phyloP scores from a whole-genome alignment of 768 basidiomycete genomes.

The Kwoniella sp. region DNA sequence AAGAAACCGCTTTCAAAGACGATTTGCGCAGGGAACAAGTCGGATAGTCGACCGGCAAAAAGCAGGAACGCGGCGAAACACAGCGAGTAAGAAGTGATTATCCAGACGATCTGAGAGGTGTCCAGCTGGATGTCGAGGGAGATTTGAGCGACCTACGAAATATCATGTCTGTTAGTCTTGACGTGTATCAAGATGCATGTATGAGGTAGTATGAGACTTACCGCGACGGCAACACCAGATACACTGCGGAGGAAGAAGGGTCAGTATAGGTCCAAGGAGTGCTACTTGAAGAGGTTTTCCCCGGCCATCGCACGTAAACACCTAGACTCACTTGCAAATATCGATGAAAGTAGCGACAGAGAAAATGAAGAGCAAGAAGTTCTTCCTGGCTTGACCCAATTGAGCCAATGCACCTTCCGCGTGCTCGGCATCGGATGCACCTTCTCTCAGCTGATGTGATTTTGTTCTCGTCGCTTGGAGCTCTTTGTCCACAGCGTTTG shows the following conservation, averaged over 20 bases:
- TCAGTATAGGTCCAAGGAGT: too few species aligned
- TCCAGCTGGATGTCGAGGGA: constrained; percentile 33
- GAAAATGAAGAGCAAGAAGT: constrained; percentile 34
- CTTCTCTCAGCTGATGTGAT: background rate
- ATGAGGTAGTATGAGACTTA: background rate
- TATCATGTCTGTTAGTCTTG: background rate
- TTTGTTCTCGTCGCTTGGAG: background rate
- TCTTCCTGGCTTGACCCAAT: constrained; percentile 26
- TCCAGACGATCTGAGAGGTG: constrained; percentile 45
- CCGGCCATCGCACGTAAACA: too few species aligned
- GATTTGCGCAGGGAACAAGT: constrained; percentile 54
- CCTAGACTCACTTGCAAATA: constrained; percentile 20
- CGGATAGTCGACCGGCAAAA: constrained; percentile 50
- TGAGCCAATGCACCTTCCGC: constrained; percentile 25
- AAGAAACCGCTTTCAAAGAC: constrained; percentile 60
- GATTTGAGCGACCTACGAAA: constrained; percentile 34
- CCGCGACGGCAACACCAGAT: constrained; percentile 46
- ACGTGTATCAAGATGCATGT: too few species aligned
- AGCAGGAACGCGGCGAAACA: constrained; percentile 48
- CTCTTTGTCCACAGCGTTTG: background rate
- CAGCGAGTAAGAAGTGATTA: constrained; percentile 45
- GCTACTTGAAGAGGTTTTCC: too few species aligned
- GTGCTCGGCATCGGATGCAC: constrained; percentile 4
- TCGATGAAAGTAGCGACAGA: constrained; percentile 34
- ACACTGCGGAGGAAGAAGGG: constrained; percentile 61